Evolutionary conservation across 1,284 basidiomycete genomes (phyloP).

Genomic region (Bjerkandera adusta): DNA sequence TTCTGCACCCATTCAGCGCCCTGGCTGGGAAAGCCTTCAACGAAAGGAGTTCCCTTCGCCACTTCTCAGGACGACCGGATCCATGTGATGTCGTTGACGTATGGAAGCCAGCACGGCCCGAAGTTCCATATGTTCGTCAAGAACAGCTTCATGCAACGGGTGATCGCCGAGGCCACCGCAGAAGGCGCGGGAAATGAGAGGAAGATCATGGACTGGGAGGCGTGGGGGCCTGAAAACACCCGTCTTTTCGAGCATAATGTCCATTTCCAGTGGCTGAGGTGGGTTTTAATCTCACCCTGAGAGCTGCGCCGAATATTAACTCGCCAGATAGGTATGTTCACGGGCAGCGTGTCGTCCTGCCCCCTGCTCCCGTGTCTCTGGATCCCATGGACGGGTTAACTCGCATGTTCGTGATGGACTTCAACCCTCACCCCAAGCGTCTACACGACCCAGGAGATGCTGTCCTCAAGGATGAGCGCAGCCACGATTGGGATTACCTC

Average conservation of each 20-base stretch:
- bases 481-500: background rate
- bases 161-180: constrained; percentile 20
- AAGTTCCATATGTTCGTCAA: constrained; percentile 36
- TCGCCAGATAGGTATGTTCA: constrained; percentile 40
- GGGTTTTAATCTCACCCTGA: constrained; percentile 5
- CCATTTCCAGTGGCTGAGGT: constrained; percentile 22
- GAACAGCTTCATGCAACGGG: constrained; percentile 33
- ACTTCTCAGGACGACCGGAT: constrained; percentile 38
- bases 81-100: constrained; percentile 42
- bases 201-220: constrained; percentile 32
- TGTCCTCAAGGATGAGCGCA: background rate
- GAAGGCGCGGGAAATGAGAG: background rate
- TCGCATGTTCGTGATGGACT: constrained; percentile 30
- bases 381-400: background rate
- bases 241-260: constrained; percentile 34
- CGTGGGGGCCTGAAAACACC: constrained; percentile 44
- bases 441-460: constrained; percentile 10
- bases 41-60: constrained; percentile 30
- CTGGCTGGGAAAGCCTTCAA: constrained; percentile 33
- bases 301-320: too few relatives aligned
- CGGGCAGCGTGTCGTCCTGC: constrained; percentile 39
- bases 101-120: constrained; percentile 24
- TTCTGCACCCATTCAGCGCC: constrained; percentile 32
- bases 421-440: constrained; percentile 30
- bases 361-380: constrained; percentile 12